Evolutionary conservation across 257 asterid species (phyloP), one percentile per base, ranked within the genome.

Genomic region (Solanum megistacrolobum): DNA sequence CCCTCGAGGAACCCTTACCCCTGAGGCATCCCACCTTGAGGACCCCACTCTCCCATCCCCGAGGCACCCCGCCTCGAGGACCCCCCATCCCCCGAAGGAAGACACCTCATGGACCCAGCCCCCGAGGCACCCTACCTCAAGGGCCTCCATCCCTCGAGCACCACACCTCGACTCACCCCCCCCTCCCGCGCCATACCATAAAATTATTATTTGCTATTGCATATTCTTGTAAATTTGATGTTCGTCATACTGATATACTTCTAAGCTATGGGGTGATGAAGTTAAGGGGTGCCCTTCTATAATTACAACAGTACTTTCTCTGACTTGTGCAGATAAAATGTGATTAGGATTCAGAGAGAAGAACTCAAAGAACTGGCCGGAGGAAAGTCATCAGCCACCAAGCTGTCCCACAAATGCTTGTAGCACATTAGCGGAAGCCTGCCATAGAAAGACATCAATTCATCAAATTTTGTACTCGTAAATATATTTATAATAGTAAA

Each of bases 361-460:
- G 94, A 92, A 95, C 85, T 94, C 93, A 86, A 86, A 96, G 89
- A 96, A 95, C 88, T 89, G 90, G 20, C 88, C 89, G 8, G 88
- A 46, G 98, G 95, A 84, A 96, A 96, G 48, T 88, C 93, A 65
- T 88, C 91, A 4, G 94, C 92, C 38, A 92, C 93, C 88, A 96
- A 91, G 86, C 90, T 91, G 93, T 96, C 99, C 98, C 99, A 96
- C 87, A 95, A 90, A 86, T 91, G 89, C 92, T 94, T 96, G 92
- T 96, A 96, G 95, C 98, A 94, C 99, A 96, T 96, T 43, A 94
- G 79, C 86, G 95, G 99, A 87, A 95, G 94, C 97, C 99, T 94
- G 95, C 92, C 87, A 87, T 72, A 86, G 9, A 43, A 79, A 10
- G 25, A 16, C 65, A 14, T 32, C 66, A 79, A 16, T 8, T 43